Percentiles rank a stretch among this genome's conserved stretches.
These are phyloP conservation scores for Suhomyces chickasaworum DNA, from an alignment of 1,139 yeast species.

Conservation along the genomic window DNA sequence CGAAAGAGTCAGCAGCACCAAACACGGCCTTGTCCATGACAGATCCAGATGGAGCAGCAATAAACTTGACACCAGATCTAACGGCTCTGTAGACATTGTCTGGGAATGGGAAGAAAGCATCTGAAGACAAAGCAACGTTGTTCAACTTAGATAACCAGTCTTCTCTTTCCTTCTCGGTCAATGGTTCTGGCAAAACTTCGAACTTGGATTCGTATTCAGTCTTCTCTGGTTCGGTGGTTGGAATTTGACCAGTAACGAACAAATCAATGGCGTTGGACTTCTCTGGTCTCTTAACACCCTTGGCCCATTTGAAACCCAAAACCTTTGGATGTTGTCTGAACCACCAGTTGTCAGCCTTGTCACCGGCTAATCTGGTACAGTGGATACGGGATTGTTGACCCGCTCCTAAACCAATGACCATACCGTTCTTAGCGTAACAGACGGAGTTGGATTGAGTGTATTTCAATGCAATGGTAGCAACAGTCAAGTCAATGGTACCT, in stretches of 20 bases:
- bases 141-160: conserved; percentile 82
- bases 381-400: conserved; percentile 99
- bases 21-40: conserved; percentile 97
- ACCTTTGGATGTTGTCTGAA: conserved; percentile 97
- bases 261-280: conserved; percentile 97
- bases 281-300: conserved; percentile 98
- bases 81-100: conserved; percentile 98
- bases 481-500: conserved; percentile 89
- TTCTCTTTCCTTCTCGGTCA: conserved; percentile 77
- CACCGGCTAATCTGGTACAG: conserved; percentile 98
- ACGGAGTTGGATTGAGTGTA: conserved; percentile 98
- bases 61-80: conserved; percentile 90
- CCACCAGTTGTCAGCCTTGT: conserved; percentile 99
- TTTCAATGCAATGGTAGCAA: conserved; percentile 94
- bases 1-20: conserved; percentile 89
- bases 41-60: conserved; percentile 97
- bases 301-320: conserved; percentile 91
- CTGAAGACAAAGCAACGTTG: conserved; percentile 90
- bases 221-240: conserved; percentile 89
- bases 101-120: conserved; percentile 99
- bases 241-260: conserved; percentile 88
- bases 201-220: conserved; percentile 90
- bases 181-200: conserved; percentile 77
- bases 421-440: conserved; percentile 97
- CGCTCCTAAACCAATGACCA: conserved; percentile 98